phyloP scores from a whole-genome alignment of 2,329 filamentous ascomycete genomes.

The Coleophoma cylindrospora region DNA sequence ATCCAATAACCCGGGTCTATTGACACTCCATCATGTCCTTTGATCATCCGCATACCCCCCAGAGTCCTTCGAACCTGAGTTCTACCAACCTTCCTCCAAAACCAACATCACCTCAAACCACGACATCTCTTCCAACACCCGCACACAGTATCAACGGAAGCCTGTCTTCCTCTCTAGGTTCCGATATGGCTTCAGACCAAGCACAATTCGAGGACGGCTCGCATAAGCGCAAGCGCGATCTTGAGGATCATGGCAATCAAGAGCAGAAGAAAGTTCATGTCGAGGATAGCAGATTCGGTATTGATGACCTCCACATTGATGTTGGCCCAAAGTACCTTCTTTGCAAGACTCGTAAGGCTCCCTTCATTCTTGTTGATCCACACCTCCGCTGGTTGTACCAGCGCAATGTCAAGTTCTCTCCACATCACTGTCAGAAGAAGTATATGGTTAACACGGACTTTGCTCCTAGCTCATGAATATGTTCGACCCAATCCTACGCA shows the following conservation, averaged over 20 bases:
- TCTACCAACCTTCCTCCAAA: slow-evolving; percentile 33
- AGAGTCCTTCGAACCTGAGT: slow-evolving; percentile 58
- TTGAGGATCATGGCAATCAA: slow-evolving; percentile 51
- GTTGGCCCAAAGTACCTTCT: slow-evolving; percentile 64
- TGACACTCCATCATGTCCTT: slow-evolving; percentile 46
- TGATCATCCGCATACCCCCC: slow-evolving; percentile 59
- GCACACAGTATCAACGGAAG: slow-evolving; percentile 58
- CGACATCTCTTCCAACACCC: slow-evolving; percentile 49
- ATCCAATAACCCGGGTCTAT: not conserved
- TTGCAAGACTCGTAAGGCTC: slow-evolving; percentile 62
- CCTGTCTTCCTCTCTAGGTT: slow-evolving; percentile 18
- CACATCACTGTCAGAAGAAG: slow-evolving; percentile 16
- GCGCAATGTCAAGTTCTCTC: slow-evolving; percentile 7
- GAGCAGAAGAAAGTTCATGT: slow-evolving; percentile 58
- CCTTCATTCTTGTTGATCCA: slow-evolving; percentile 30
- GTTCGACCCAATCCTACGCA: slow-evolving; percentile 44
- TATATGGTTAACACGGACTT: slow-evolving; percentile 28
- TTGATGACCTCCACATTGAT: slow-evolving; percentile 61
- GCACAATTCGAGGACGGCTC: slow-evolving; percentile 42
- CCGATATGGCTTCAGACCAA: slow-evolving; percentile 13
- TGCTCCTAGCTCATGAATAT: slow-evolving; percentile 22
- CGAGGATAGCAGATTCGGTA: slow-evolving; percentile 55
- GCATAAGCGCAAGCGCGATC: slow-evolving; percentile 57
- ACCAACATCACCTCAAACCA: slow-evolving; percentile 41
- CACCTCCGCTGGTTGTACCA: slow-evolving; percentile 8